These are phyloP conservation scores for Gamarada debralockiae DNA, from an alignment of 495 filamentous ascomycete genomes.

Conservation along the genomic window DNA sequence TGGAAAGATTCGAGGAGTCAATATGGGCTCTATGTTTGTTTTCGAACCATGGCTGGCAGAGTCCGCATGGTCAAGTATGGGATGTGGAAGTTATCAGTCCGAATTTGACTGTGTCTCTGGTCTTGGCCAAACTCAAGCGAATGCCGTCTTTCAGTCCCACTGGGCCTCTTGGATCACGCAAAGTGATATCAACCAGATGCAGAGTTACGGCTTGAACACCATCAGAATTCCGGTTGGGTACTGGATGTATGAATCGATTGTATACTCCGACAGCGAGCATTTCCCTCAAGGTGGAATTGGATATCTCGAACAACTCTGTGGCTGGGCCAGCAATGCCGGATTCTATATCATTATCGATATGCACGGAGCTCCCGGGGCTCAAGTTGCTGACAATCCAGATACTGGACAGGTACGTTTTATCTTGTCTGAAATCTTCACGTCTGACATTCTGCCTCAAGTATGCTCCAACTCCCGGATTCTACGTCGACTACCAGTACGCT, in stretches of 20 bases:
- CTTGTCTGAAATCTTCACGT: not conserved
- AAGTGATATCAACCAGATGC: slow-evolving; percentile 50
- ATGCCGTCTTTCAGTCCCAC: slow-evolving; percentile 51
- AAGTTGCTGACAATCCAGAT: slow-evolving; percentile 44
- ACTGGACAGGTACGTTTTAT: slow-evolving; percentile 46
- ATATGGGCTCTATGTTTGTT: slow-evolving; percentile 55
- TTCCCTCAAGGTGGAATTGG: slow-evolving; percentile 53
- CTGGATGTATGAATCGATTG: slow-evolving; percentile 57
- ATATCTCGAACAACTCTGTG: slow-evolving; percentile 51
- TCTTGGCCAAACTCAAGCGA: slow-evolving; percentile 50
- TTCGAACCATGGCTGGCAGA: slow-evolving; percentile 57
- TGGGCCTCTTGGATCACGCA: slow-evolving; percentile 57
- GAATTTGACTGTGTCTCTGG: slow-evolving; percentile 55
- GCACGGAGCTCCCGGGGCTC: slow-evolving; percentile 59
- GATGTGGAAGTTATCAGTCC: slow-evolving; percentile 44
- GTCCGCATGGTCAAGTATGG: slow-evolving; percentile 48
- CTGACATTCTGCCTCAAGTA: not conserved
- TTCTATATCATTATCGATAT: slow-evolving; percentile 63
- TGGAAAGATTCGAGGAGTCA: slow-evolving; percentile 57
- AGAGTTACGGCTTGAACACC: slow-evolving; percentile 53
- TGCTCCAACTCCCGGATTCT: slow-evolving; percentile 48
- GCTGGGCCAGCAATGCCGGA: slow-evolving; percentile 50
- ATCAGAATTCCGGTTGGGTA: slow-evolving; percentile 62
- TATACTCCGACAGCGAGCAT: slow-evolving; percentile 47
- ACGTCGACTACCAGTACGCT: slow-evolving; percentile 50